Conservation (phyloP, 2,329 filamentous ascomycete genomes). For the Neofusicoccum sp. region DNA sequence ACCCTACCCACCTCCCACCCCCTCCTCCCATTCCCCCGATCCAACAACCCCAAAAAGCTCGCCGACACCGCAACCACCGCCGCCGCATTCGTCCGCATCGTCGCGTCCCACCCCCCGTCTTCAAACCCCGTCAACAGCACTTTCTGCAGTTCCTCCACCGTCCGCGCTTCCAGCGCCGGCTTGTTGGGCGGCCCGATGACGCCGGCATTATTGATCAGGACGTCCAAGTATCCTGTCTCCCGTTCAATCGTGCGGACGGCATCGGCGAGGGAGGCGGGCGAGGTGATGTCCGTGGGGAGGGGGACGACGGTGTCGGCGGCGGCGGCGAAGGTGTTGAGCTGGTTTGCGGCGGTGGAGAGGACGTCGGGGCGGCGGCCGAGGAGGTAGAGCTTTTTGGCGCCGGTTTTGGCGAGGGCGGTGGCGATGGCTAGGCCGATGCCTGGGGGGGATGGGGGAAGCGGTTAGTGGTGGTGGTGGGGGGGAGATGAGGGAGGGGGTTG, state of each 20-base stretch:
- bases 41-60: conserved; percentile 46
- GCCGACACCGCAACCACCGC: conserved; percentile 46
- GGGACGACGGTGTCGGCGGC: conserved; percentile 33
- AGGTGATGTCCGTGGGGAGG: conserved; percentile 43
- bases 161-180: conserved; percentile 41
- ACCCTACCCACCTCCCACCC: conserved; percentile 37
- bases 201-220: conserved; percentile 55
- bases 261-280: conserved; percentile 39
- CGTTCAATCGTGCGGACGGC: conserved; percentile 43
- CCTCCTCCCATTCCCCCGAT: conserved; percentile 44
- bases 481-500: not conserved
- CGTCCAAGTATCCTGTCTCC: conserved; percentile 49
- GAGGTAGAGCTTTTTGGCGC: conserved; percentile 45
- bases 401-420: conserved; percentile 41
- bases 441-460: conserved; percentile 20
- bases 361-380: conserved; percentile 44
- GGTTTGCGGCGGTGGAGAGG: conserved; percentile 40
- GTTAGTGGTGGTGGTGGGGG: conserved; percentile 30
- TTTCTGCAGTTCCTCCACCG: conserved; percentile 45
- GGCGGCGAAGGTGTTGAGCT: conserved; percentile 26
- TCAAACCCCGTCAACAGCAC: conserved; percentile 34
- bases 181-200: conserved; percentile 45
- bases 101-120: conserved; percentile 17
- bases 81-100: conserved; percentile 39
- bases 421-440: conserved; percentile 42